phyloP scores from a whole-genome alignment of 2,329 filamentous ascomycete genomes.

The Aspergillus pseudoglaucus region DNA sequence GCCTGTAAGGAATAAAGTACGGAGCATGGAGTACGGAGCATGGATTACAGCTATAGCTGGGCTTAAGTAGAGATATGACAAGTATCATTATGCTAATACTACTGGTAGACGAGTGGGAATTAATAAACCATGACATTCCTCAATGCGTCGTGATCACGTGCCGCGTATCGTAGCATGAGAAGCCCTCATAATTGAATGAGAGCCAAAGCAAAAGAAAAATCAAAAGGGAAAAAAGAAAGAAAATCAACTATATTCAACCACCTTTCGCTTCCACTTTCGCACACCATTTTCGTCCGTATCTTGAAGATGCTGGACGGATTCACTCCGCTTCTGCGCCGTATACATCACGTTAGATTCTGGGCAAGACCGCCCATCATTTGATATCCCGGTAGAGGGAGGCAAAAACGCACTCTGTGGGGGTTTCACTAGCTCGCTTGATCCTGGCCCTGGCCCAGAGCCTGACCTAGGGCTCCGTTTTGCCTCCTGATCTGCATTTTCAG shows the following conservation, averaged over 20 bases:
- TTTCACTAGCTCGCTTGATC: not conserved
- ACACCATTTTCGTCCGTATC: constrained; percentile 24
- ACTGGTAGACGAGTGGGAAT: too few species aligned
- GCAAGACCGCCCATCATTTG: not conserved
- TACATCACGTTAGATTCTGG: not conserved
- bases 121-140: too few species aligned
- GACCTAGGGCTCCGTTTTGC: not conserved
- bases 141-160: not conserved
- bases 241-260: constrained; percentile 30
- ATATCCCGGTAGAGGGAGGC: not conserved
- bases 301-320: constrained; percentile 26
- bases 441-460: not conserved
- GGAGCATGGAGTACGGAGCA: too few species aligned
- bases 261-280: constrained; percentile 28
- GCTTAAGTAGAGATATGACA: too few species aligned
- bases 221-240: constrained; percentile 1
- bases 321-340: constrained; percentile 21
- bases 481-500: not conserved
- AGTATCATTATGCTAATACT: too few species aligned
- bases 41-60: too few species aligned
- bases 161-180: not conserved
- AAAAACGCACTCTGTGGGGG: not conserved
- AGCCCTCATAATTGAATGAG: not conserved
- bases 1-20: too few species aligned
- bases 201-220: not conserved